Evolutionary conservation across 2,329 filamentous ascomycete genomes (phyloP).

Genomic region (Pseudogymnoascus sp.): DNA sequence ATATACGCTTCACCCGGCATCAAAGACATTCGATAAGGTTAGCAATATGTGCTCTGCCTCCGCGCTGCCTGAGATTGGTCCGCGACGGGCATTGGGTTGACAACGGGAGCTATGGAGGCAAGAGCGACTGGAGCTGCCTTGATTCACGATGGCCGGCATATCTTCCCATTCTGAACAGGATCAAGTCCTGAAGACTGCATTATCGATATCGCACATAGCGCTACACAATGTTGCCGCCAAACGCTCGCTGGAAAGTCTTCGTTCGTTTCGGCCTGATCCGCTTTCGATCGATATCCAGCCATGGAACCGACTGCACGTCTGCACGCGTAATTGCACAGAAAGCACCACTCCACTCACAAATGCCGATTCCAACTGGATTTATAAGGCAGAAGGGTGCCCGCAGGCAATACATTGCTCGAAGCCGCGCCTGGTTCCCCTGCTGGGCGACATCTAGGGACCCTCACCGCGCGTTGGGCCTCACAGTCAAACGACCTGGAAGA

Average conservation of each 20-base stretch:
- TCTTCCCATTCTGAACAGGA: neutral
- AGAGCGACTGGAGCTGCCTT: neutral
- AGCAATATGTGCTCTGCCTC: neutral
- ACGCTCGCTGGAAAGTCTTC: neutral
- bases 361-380: neutral
- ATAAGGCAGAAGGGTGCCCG: neutral
- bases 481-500: neutral
- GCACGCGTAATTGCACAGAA: neutral
- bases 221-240: neutral
- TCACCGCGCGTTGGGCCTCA: neutral
- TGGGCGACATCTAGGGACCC: neutral
- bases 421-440: neutral
- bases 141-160: neutral
- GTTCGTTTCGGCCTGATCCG: neutral
- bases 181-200: neutral
- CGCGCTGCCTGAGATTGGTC: neutral
- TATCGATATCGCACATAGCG: neutral
- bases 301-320: neutral
- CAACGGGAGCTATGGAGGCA: neutral
- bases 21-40: constrained; percentile 43
- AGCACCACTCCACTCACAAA: neutral
- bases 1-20: constrained; percentile 59
- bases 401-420: neutral
- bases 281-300: neutral
- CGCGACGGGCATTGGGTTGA: neutral